Conservation (phyloP, 495 filamentous ascomycete genomes). For the Schizothecium vesticola region DNA sequence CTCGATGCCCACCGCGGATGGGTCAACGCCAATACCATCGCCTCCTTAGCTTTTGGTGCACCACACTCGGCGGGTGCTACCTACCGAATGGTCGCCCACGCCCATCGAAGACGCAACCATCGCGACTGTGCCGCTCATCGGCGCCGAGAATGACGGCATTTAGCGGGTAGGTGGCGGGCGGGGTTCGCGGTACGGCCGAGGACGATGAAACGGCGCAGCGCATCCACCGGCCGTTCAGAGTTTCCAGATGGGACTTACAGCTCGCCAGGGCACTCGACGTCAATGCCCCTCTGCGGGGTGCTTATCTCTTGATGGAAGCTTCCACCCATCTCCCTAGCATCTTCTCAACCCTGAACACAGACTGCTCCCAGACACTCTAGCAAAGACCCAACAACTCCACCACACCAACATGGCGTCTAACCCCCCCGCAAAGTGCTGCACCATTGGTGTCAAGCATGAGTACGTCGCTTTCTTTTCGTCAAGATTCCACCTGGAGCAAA, state of each 20-base stretch:
- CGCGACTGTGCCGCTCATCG: not conserved
- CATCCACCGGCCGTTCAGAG: not conserved
- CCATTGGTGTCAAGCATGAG: constrained; percentile 31
- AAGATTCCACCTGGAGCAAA: not conserved
- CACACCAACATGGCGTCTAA: constrained; percentile 30
- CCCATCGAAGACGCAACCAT: not conserved
- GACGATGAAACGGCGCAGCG: not conserved
- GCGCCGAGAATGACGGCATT: constrained; percentile 3
- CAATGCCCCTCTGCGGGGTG: constrained; percentile 2
- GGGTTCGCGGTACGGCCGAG: not conserved
- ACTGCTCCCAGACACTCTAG: not conserved
- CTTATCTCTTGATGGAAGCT: not conserved
- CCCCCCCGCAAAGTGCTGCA: constrained; percentile 31
- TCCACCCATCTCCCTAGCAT: not conserved
- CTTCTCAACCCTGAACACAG: not conserved
- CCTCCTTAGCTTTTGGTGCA: not conserved
- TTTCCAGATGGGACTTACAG: not conserved
- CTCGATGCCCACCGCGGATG: not conserved
- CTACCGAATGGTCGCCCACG: not conserved
- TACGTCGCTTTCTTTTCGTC: constrained; percentile 4
- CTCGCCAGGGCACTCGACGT: not conserved
- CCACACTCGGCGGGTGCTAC: not conserved
- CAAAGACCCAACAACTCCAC: not conserved
- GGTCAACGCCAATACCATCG: not conserved
- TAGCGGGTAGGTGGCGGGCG: not conserved